These are phyloP conservation scores for Ocimum tenuiflorum DNA, from an alignment of 257 asterid species.

Conservation along the genomic window DNA sequence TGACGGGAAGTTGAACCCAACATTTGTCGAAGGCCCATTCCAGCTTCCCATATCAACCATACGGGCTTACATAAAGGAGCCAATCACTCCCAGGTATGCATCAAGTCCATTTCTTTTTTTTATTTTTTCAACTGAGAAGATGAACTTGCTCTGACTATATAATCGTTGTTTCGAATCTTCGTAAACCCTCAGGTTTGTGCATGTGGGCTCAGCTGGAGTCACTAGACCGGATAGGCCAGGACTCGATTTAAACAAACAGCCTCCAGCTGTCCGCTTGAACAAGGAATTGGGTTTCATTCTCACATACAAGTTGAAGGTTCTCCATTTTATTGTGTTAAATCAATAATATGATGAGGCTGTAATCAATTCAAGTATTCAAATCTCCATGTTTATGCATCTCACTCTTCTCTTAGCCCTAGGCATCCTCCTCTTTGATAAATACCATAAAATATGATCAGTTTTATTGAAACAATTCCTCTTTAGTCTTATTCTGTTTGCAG, in stretches of 20 bases:
- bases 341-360: no score
- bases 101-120: background rate
- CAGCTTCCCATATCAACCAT: constrained; percentile 88
- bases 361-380: background rate
- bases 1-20: constrained; percentile 86
- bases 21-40: constrained; percentile 80
- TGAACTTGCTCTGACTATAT: background rate
- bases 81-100: constrained; percentile 70
- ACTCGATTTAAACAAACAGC: constrained; percentile 91
- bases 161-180: background rate
- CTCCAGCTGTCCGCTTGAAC: constrained; percentile 96
- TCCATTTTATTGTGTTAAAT: no score
- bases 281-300: constrained; percentile 85
- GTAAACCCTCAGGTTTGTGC: constrained; percentile 55
- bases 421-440: background rate
- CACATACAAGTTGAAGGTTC: constrained; percentile 90
- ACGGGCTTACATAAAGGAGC: constrained; percentile 65
- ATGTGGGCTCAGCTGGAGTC: constrained; percentile 94
- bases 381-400: background rate
- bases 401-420: background rate
- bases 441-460: background rate
- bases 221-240: constrained; percentile 98
- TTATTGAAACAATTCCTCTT: background rate
- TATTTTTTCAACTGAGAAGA: background rate
- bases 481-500: no score